These are phyloP conservation scores for Plenodomus biglobosus DNA, from an alignment of 2,329 filamentous ascomycete genomes.

Conservation along the genomic window DNA sequence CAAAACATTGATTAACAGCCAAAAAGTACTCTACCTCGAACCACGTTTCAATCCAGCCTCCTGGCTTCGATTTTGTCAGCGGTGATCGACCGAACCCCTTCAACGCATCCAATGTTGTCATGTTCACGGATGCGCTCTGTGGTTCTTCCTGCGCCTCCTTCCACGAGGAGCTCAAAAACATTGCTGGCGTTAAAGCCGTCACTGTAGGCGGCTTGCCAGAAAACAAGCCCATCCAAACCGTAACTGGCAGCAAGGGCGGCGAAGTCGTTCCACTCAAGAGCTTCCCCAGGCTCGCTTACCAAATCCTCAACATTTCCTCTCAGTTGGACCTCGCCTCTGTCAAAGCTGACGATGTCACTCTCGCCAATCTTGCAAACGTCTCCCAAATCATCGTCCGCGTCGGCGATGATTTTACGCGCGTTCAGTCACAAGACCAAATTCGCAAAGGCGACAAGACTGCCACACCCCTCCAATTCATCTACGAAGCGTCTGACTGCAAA, in stretches of 20 bases:
- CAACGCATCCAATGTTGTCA: constrained; percentile 40
- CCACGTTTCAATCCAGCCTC: constrained; percentile 13
- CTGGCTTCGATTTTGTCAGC: constrained; percentile 20
- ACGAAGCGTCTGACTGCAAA: constrained; percentile 62
- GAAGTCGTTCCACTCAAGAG: constrained; percentile 29
- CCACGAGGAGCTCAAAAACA: constrained; percentile 54
- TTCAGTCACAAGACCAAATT: constrained; percentile 28
- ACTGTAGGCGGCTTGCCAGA: constrained; percentile 61
- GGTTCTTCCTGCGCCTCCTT: constrained; percentile 61
- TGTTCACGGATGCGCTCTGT: constrained; percentile 59
- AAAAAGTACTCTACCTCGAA: constrained; percentile 23
- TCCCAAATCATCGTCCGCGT: constrained; percentile 19
- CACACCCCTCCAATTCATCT: constrained; percentile 59
- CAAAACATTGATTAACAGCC: background rate
- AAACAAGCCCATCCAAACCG: constrained; percentile 58
- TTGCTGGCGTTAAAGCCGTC: constrained; percentile 57
- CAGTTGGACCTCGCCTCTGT: constrained; percentile 6
- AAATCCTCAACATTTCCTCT: constrained; percentile 18
- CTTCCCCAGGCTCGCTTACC: constrained; percentile 19
- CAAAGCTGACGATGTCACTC: constrained; percentile 8
- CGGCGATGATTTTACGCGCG: constrained; percentile 15
- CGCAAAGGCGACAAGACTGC: constrained; percentile 35
- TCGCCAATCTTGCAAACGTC: constrained; percentile 15
- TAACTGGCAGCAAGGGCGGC: constrained; percentile 62
- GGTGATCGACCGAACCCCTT: constrained; percentile 37